Base-by-base conservation (phyloP, 164 flowering plant genomes). In the Cinnamomum chago region DNA sequence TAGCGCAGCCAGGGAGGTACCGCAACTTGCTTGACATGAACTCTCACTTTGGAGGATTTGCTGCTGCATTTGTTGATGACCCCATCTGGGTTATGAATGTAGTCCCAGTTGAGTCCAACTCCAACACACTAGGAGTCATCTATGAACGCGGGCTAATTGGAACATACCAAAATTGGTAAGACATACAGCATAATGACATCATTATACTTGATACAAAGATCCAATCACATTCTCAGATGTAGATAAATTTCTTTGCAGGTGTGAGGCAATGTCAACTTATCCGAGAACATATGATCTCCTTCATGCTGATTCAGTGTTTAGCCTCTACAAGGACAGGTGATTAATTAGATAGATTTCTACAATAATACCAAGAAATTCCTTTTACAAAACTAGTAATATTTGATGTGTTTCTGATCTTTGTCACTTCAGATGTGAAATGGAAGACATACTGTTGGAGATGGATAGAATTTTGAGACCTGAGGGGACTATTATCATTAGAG, bases 81-180 rank as follows among this genome's bases (percentile, higher is more conserved):
- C 97, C 97, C 0, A 81, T 87, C 22, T 94, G 98, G 97, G 97
- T 92, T 28, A 91, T 94, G 97, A 94, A 94, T 70, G 79, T 89
- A 1, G 94, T 92, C 28, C 97, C 98, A 1, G 82, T 80, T 1
- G 88, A 89, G 75, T 88, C 92, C 0, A 69, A 84, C 71, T 24
- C 80, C 75, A 76, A 92, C 73, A 91, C 95, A 0, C 84, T 94
- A 24, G 97, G 97, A 50, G 91, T 83, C 70, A 78, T 94, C 22
- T 94, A 82, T 40, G 97, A 94, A 69, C 89, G 98, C 22, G 97
- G 98, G 6, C 62, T 94, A 40, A 92, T 92, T 2, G 98, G 98
- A 72, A 90, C 95, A 20, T 94, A 94, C 75, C 97, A 92, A 28
- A 86, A 86, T 70, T 92, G 98, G 98, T 92, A 86, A 13, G 83